Evolutionary conservation across 2,329 filamentous ascomycete genomes (phyloP), one percentile per base, ranked within the genome.

Genomic region (Fusarium zealandicum): DNA sequence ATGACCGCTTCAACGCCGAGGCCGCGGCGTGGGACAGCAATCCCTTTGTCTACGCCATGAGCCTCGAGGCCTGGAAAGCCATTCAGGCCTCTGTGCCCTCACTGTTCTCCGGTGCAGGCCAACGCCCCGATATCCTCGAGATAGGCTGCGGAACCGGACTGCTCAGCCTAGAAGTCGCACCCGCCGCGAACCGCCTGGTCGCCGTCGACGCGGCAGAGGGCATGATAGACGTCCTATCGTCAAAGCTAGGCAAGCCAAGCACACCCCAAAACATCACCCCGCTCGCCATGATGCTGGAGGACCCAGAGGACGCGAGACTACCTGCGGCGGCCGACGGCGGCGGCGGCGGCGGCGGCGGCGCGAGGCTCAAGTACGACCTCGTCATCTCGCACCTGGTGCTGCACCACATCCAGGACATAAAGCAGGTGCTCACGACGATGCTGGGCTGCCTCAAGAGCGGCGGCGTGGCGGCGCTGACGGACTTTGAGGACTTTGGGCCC

Each of bases 71-170:
- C 12, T 65, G 58, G 63, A 56, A 63, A 16, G 47, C 64, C 6
- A 49, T 59, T 43, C 28, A 63, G 27, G 54, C 56, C 63, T 70
- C 67, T 12, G 66, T 78, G 22, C 48, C 56, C 2, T 44, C 54
- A n/a, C 32, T 64, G 2, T 40, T 47, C 9, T 9, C 13, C 5
- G 27, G 33, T n/a, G 7, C 22, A 1, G 18, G 27, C n/a, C 13
- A 22, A 3, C 27, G 35, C 4, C 51, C 50, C 1, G 73, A 81
- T 51, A 75, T 84, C 7, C 78, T 85, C 3, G 82, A 85, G 68
- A 77, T 85, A 14, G 82, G 82, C 45, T 83, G 80, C 59, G 82
- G 82, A 41, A 85, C 82, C 4, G 82, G 82, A 8, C 75, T 84
- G 0, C 75, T 85, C 18, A 80, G 79, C 9, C 73, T 82, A 39